phyloP scores from a whole-genome alignment of 108 stramenopile genomes.

The Aurantiochytrium sp. region DNA sequence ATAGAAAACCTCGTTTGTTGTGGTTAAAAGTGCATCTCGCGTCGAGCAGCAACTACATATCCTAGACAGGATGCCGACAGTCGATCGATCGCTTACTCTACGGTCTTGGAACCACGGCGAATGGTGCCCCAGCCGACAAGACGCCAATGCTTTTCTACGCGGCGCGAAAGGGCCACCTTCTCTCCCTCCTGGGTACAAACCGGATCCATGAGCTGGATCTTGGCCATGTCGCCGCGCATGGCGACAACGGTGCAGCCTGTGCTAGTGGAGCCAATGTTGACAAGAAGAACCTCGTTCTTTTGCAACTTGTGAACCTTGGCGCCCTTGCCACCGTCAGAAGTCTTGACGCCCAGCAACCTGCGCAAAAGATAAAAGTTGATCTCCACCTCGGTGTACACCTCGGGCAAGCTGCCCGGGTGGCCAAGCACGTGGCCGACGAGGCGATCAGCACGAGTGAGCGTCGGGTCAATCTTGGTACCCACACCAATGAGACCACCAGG shows the following conservation, averaged over 20 bases:
- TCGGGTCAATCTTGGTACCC: constrained; percentile 96
- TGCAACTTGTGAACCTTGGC: constrained; percentile 94
- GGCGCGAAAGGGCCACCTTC: constrained; percentile 95
- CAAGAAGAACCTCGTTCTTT: constrained; percentile 96
- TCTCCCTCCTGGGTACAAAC: constrained; percentile 98
- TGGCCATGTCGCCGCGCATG: constrained; percentile 89
- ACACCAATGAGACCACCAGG: constrained; percentile 99
- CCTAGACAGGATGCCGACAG: too few species aligned
- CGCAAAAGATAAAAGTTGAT: constrained; percentile 92
- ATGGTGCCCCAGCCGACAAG: constrained; percentile 69
- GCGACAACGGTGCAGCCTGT: constrained; percentile 90
- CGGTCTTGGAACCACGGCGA: constrained; percentile 33
- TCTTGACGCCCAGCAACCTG: constrained; percentile 94
- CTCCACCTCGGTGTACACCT: constrained; percentile 94
- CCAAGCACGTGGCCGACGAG: constrained; percentile 91
- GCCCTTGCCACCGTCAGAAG: constrained; percentile 93
- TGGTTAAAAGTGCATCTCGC: too few species aligned
- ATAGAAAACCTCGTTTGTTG: too few species aligned
- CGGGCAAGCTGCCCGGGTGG: constrained; percentile 84
- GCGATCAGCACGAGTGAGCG: constrained; percentile 94
- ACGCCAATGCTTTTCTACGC: constrained; percentile 99
- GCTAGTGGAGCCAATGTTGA: constrained; percentile 96
- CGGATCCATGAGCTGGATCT: constrained; percentile 93
- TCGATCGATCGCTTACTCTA: neutral
- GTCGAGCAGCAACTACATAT: too few species aligned